Evolutionary conservation across 2,329 filamentous ascomycete genomes (phyloP), one percentile per base, ranked within the genome.

Genomic region (Neonectria neomacrospora): DNA sequence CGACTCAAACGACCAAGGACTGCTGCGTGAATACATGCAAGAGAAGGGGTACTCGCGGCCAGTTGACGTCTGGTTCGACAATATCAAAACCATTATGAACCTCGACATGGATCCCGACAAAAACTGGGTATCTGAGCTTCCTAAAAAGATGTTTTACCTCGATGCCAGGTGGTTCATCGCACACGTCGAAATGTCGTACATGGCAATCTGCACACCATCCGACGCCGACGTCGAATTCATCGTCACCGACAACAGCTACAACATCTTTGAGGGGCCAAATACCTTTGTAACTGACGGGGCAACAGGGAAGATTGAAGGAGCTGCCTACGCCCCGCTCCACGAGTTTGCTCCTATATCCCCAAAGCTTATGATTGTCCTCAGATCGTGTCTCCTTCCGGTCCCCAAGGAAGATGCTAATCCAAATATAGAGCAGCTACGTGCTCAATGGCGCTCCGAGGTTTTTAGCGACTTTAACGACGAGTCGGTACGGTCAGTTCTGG

Each of bases 61-160:
- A 20, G 18, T 52, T 10, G 48, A 59, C 37, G 56, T 59, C 11
- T 59, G 56, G 56, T 59, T 59, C n/a, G 37, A 59, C 48, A 59
- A 53, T 39, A n/a, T 59, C 22, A 53, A 59, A 28, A 14, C 56
- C 5, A 53, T 59, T 1, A 52, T 59, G 18, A 41, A 44, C 11
- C 28, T 52, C 14, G 42, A 53, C 12, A 45, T 59, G 56, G 56
- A 52, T 14, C 30, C 39, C 3, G 48, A 53, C 9, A 28, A 52
- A 20, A 12, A 39, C 5, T 59, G 48, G 56, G n/a, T 18, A 6
- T 2, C 1, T 14, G 39, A 52, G 18, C 20, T 59, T 5, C 37
- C 20, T 5, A 47, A 32, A 11, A 42, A 34, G 1, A 59, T 59
- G 48, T 59, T 59, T 26, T 20, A 45, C 12, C 2, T 16, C 8